Conservation (phyloP, 2,329 filamentous ascomycete species). For the Fusarium tricinctum region DNA sequence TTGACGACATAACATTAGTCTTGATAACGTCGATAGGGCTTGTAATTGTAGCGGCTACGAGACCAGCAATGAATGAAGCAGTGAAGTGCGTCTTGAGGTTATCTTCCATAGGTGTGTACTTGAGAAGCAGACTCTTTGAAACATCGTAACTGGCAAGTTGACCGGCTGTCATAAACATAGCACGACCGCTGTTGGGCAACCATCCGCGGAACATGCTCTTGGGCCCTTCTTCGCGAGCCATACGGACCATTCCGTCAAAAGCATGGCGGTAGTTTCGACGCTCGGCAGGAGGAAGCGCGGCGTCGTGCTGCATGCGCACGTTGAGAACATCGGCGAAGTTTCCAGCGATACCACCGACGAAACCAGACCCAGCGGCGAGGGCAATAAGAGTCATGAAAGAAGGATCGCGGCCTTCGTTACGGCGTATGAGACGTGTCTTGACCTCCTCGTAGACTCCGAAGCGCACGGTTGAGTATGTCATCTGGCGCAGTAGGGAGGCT, state of each 20-base stretch:
- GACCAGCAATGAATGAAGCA: constrained; percentile 81
- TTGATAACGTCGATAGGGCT: constrained; percentile 92
- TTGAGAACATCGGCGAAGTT: constrained; percentile 98
- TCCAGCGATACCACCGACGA: constrained; percentile 88
- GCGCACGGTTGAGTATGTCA: constrained; percentile 95
- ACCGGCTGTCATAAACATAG: constrained; percentile 88
- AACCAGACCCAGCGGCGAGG: constrained; percentile 86
- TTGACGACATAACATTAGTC: constrained; percentile 85
- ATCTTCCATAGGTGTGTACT: constrained; percentile 76
- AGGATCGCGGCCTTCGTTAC: constrained; percentile 64
- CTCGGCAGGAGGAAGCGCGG: constrained; percentile 78
- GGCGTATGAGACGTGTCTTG: constrained; percentile 73
- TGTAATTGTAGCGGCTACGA: constrained; percentile 87
- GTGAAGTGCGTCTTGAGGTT: constrained; percentile 83
- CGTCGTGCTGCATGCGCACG: constrained; percentile 97
- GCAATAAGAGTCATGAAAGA: constrained; percentile 83
- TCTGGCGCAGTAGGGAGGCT: constrained; percentile 90
- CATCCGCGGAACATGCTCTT: constrained; percentile 85
- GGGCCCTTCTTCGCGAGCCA: constrained; percentile 87
- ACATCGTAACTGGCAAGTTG: constrained; percentile 89
- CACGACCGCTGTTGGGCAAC: constrained; percentile 84
- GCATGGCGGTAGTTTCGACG: constrained; percentile 92
- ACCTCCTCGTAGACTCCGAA: constrained; percentile 97
- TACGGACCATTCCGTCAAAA: constrained; percentile 85
- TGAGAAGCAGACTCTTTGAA: constrained; percentile 79